These are phyloP conservation scores for Salicornia ramosissima DNA, from an alignment of 148 eudicot species.

Conservation along the genomic window DNA sequence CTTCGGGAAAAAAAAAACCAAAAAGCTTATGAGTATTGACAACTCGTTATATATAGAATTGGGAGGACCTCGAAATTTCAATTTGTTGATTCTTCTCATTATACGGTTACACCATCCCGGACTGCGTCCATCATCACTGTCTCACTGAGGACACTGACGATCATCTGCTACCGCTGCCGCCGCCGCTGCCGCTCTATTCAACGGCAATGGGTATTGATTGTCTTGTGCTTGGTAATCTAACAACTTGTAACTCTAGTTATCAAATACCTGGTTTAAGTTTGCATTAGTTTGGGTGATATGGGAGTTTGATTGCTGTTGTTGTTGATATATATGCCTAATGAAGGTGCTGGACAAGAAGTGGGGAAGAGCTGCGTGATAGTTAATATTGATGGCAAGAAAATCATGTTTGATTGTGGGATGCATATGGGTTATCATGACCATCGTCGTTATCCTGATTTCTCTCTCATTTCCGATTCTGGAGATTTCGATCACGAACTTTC, in stretches of 20 bases:
- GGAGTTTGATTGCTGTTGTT: slow-evolving; percentile 25
- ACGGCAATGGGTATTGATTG: slow-evolving; percentile 47
- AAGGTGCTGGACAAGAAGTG: slow-evolving; percentile 97
- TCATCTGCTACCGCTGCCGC: too few relatives aligned
- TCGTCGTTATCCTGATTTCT: slow-evolving; percentile 82
- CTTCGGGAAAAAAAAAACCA: too few relatives aligned
- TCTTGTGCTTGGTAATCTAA: slow-evolving; percentile 46
- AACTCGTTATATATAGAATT: too few relatives aligned
- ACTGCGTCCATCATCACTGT: too few relatives aligned
- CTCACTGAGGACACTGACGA: too few relatives aligned
- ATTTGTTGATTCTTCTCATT: too few relatives aligned
- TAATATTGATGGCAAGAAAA: slow-evolving; percentile 70
- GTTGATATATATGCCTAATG: slow-evolving; percentile 23
- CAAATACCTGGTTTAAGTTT: too few relatives aligned
- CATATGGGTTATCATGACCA: slow-evolving; percentile 79
- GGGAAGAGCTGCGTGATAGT: slow-evolving; percentile 94
- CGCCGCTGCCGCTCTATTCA: too few relatives aligned
- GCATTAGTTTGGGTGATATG: neutral
- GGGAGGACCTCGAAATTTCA: too few relatives aligned
- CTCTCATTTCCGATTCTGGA: slow-evolving; percentile 54
- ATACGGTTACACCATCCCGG: too few relatives aligned
- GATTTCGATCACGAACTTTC: slow-evolving; percentile 47
- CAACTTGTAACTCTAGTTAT: too few relatives aligned
- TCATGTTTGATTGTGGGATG: slow-evolving; percentile 99
- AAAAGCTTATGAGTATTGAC: too few relatives aligned